Evolutionary conservation across 2,329 filamentous ascomycete species (phyloP).

Genomic region (Ceratocystis eucalypticola): DNA sequence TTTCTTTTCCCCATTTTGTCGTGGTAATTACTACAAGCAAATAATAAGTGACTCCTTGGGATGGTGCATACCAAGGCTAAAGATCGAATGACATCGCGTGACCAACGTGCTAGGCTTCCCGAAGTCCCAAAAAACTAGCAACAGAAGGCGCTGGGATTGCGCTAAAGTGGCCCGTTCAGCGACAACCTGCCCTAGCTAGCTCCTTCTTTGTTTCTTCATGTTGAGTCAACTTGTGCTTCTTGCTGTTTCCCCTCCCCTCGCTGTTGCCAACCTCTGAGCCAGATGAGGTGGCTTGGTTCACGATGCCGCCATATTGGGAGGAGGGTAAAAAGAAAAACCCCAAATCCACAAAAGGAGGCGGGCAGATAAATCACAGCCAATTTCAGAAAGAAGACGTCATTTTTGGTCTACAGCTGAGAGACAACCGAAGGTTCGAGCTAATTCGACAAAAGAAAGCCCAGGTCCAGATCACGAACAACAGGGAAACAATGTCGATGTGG

Average conservation of each 20-base stretch:
- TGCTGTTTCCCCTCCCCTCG: neutral
- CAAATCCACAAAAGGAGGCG: neutral
- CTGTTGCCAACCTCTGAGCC: neutral
- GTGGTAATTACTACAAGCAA: neutral
- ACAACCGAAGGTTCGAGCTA: neutral
- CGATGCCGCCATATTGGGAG: neutral
- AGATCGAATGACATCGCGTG: constrained; percentile 18
- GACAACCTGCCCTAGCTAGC: neutral
- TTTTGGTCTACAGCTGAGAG: neutral
- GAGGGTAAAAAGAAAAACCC: too few relatives aligned
- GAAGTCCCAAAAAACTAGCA: neutral
- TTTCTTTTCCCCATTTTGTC: neutral
- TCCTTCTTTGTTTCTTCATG: neutral
- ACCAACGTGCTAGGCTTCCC: constrained; percentile 7
- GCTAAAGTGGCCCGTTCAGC: constrained; percentile 2
- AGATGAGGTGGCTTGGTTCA: neutral
- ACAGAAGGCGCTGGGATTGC: neutral
- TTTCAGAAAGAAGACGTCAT: neutral
- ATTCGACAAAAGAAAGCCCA: neutral
- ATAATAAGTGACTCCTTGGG: neutral
- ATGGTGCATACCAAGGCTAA: neutral
- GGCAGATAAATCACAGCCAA: neutral
- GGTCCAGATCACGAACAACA: neutral
- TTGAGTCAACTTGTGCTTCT: neutral
- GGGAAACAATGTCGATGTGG: neutral